A percentile compares a stretch with the other conserved stretches of the same genome.
Conservation (phyloP, 768 basidiomycete species). For the Collybia nuda region DNA sequence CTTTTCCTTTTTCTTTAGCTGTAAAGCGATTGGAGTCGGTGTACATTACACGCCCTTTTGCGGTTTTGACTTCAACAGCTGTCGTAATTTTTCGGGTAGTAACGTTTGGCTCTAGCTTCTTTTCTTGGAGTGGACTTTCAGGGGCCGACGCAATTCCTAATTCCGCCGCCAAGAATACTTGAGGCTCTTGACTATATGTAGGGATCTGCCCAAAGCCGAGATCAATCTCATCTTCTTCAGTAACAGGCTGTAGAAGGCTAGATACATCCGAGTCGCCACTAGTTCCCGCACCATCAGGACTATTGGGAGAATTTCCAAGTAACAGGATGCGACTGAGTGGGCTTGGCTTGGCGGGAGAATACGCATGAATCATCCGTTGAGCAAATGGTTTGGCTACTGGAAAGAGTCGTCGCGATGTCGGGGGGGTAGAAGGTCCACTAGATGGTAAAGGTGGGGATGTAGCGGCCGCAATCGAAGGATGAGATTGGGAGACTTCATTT, state of each 20-base stretch:
- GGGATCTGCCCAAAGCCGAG: slow-evolving; percentile 20
- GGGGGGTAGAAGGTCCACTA: slow-evolving; percentile 28
- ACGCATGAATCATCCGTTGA: slow-evolving; percentile 73
- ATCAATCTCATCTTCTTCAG: slow-evolving; percentile 33
- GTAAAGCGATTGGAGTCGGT: slow-evolving; percentile 30
- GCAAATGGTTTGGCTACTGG: slow-evolving; percentile 73
- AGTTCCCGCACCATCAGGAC: slow-evolving; percentile 17
- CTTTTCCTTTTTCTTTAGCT: slow-evolving; percentile 41
- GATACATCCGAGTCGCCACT: slow-evolving; percentile 17
- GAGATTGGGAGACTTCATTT: slow-evolving; percentile 14
- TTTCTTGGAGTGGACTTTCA: slow-evolving; percentile 56
- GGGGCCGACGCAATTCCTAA: slow-evolving; percentile 45
- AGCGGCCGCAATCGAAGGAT: slow-evolving; percentile 9
- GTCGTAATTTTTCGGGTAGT: slow-evolving; percentile 1
- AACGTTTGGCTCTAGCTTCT: slow-evolving; percentile 37
- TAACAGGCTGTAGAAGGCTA: slow-evolving; percentile 26
- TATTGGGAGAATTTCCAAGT: slow-evolving; percentile 61
- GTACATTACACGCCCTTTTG: slow-evolving; percentile 25
- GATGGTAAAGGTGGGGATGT: slow-evolving; percentile 11
- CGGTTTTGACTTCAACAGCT: slow-evolving; percentile 7
- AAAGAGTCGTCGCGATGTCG: slow-evolving; percentile 46
- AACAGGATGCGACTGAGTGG: slow-evolving; percentile 78
- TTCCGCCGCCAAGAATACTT: slow-evolving; percentile 43
- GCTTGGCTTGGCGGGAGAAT: slow-evolving; percentile 79
- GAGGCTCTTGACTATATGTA: slow-evolving; percentile 12